Conservation (phyloP, 148 eudicot species). For the Camellia lanceoleosa region DNA sequence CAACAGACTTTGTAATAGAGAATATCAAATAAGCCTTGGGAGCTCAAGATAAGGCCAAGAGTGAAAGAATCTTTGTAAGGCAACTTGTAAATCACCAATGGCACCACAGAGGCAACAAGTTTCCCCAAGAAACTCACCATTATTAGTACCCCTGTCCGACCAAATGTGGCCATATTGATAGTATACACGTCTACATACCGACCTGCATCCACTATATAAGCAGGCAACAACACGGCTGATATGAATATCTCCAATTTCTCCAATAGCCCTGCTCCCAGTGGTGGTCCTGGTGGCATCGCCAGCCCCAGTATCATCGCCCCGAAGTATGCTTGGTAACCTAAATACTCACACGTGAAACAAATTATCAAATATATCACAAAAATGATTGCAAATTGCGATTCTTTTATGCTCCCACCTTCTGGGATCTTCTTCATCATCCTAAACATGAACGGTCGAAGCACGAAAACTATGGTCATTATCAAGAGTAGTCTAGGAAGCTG, state of each 20-base stretch:
- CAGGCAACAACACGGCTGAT: not conserved
- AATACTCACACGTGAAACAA: too few species aligned
- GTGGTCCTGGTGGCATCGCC: too few species aligned
- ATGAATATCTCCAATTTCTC: not conserved
- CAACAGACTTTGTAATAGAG: not conserved
- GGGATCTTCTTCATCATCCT: constrained; percentile 11
- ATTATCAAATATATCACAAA: not conserved
- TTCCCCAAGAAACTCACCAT: not conserved
- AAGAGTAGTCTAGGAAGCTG: not conserved
- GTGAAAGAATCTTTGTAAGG: constrained; percentile 16
- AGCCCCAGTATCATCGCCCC: too few species aligned
- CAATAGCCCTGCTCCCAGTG: not conserved
- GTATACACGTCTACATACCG: not conserved
- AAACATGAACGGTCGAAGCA: not conserved
- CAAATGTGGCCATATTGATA: not conserved
- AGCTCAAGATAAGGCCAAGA: constrained; percentile 17
- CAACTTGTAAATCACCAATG: not conserved
- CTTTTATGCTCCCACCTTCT: constrained; percentile 3
- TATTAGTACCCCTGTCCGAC: not conserved
- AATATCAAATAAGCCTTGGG: constrained; percentile 21
- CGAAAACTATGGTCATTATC: not conserved
- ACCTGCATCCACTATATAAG: not conserved
- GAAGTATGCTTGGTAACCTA: too few species aligned
- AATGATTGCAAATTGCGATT: not conserved
- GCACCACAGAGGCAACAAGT: constrained; percentile 7